Evolutionary conservation across 2,329 filamentous ascomycete genomes (phyloP), one percentile per base, ranked within the genome.

Genomic region (Claviceps capensis): DNA sequence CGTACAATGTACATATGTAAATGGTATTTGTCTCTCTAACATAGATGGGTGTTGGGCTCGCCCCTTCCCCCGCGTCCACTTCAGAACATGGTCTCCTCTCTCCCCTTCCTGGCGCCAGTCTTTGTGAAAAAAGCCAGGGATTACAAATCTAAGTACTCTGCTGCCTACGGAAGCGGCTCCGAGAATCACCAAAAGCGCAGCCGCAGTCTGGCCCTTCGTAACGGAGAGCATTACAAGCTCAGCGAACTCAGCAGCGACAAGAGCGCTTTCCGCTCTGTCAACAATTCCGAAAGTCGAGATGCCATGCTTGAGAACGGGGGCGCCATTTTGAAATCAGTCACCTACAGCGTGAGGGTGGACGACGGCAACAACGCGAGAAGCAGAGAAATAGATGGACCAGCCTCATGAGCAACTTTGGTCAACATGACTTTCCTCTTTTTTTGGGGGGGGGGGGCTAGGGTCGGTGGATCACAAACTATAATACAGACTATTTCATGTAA

Each of bases 71-170:
- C 5, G 11, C 44, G 5, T 19, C 13, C 13, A 23, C n/a, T 26
- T 13, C 50, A 73, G 70, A 73, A 73, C 56, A 69, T 73, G 57
- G 70, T 73, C 6, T 73, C 71, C 0, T 72, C 70, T 1, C 64
- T 73, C 1, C 71, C 71, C 0, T 73, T 73, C 60, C 62, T 73
- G 0, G 70, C 71, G 0, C 71, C 71, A 0, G 63, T 72, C 3
- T 72, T 67, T 55, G 54, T 73, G 44, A 66, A 61, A 26, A 72
- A 71, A 54, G 71, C 70, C 11, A 69, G 62, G 47, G 60, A 69
- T 37, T 73, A 72, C 56, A 65, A 66, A 19, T 66, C 59, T 52
- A 72, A 71, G 51, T 62, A 64, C 48, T 65, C 66, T 30, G 37
- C 14, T 11, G 16, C 36, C 22, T 48, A 26, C 5, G 47, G 30